phyloP scores from a whole-genome alignment of 305 asterid genomes.

The Ajuga reptans region DNA sequence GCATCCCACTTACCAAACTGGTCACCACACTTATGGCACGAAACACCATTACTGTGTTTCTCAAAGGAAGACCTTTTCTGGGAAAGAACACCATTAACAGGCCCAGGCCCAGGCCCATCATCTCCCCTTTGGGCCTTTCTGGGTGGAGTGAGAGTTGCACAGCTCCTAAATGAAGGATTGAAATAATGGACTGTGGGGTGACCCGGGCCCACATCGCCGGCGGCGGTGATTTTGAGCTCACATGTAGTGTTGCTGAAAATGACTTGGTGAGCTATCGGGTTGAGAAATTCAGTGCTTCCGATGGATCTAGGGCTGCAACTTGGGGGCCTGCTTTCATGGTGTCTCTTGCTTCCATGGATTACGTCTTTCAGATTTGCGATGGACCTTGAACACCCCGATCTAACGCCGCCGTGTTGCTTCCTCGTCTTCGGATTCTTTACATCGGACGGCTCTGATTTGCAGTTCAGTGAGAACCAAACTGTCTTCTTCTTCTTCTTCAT shows the following conservation, averaged over 20 bases:
- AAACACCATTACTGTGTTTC: constrained; percentile 24
- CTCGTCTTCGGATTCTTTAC: too few relatives aligned
- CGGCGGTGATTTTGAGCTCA: constrained; percentile 34
- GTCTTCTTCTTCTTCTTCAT: too few relatives aligned
- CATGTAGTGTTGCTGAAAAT: constrained; percentile 56
- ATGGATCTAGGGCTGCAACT: constrained; percentile 84
- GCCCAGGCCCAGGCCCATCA: constrained; percentile 28
- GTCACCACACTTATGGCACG: constrained; percentile 71
- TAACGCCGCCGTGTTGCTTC: too few relatives aligned
- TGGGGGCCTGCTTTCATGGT: constrained; percentile 47
- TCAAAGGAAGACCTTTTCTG: constrained; percentile 40
- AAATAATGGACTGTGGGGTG: constrained; percentile 57
- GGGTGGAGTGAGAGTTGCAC: constrained; percentile 33
- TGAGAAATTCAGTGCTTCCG: constrained; percentile 62
- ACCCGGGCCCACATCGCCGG: constrained; percentile 85
- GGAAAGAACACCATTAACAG: neutral
- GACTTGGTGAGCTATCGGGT: constrained; percentile 76
- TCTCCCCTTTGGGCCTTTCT: constrained; percentile 36
- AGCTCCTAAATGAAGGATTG: constrained; percentile 41
- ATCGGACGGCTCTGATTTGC: too few relatives aligned
- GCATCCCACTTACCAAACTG: constrained; percentile 66
- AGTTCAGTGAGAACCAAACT: too few relatives aligned
- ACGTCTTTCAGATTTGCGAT: too few relatives aligned
- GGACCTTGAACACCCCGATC: too few relatives aligned
- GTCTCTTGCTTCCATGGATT: too few relatives aligned